A percentile compares a stretch with the other conserved stretches of the same genome.
These are phyloP conservation scores for Mrakia frigida DNA, from an alignment of 768 basidiomycete genomes.

Conservation along the genomic window DNA sequence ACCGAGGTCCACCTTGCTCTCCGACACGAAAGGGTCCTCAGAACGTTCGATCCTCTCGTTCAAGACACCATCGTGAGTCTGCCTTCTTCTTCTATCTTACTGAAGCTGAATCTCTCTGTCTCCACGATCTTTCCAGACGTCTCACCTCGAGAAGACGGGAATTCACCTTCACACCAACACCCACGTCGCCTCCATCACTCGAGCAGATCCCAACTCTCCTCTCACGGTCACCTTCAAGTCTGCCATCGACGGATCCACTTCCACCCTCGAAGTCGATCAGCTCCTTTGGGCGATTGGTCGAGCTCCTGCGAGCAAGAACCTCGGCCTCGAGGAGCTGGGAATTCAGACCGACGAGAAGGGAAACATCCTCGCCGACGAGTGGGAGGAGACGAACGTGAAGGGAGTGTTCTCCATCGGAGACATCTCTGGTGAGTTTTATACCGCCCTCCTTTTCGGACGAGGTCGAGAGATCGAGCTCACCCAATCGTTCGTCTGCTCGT, in stretches of 20 bases:
- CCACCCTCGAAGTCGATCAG: constrained; percentile 8
- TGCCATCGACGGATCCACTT: not conserved
- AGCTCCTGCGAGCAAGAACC: not conserved
- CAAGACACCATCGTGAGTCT: constrained; percentile 14
- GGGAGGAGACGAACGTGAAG: constrained; percentile 19
- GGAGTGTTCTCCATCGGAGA: constrained; percentile 15
- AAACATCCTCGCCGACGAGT: constrained; percentile 7
- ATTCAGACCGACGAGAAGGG: constrained; percentile 2
- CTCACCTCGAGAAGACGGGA: not conserved
- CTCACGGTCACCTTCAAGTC: not conserved
- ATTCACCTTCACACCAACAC: constrained; percentile 7
- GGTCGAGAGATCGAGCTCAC: not conserved
- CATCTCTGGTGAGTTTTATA: not conserved
- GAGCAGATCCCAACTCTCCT: not conserved
- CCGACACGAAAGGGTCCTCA: constrained; percentile 10
- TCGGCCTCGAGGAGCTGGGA: constrained; percentile 16
- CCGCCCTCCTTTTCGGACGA: not conserved
- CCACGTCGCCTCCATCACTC: not conserved
- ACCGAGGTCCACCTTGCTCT: constrained; percentile 12
- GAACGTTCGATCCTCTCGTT: constrained; percentile 13
- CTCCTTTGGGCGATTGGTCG: constrained; percentile 21
- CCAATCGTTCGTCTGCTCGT: not conserved
- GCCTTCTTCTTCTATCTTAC: not conserved
- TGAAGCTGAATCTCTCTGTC: not conserved
- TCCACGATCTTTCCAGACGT: not conserved